Conservation (phyloP, 352 stramenopile species). For the Globisporangium heterothallicum region DNA sequence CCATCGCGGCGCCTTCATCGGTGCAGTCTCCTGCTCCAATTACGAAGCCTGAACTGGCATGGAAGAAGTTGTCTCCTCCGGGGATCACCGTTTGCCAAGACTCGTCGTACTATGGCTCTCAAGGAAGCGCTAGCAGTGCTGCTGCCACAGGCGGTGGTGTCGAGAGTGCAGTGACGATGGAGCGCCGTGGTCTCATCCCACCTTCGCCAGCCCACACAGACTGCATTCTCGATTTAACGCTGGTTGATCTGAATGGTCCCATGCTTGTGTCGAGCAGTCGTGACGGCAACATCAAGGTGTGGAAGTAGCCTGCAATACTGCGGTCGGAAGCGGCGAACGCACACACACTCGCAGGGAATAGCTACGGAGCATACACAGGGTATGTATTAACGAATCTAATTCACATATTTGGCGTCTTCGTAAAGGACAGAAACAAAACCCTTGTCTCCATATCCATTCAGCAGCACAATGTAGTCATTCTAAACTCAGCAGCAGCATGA, state of each 20-base stretch:
- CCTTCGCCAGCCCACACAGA: constrained; percentile 89
- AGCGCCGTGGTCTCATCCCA: constrained; percentile 82
- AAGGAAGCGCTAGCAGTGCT: constrained; percentile 36
- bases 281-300: constrained; percentile 96
- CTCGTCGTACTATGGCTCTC: constrained; percentile 58
- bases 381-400: no score
- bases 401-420: no score
- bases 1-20: constrained; percentile 11
- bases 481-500: neutral
- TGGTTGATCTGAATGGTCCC: constrained; percentile 88
- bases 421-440: no score
- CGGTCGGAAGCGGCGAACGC: no score
- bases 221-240: constrained; percentile 94
- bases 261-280: constrained; percentile 91
- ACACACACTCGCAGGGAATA: no score
- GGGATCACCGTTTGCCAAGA: constrained; percentile 85
- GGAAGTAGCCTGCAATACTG: no score
- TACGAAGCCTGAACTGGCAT: constrained; percentile 82
- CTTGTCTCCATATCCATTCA: no score
- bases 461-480: no score
- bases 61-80: constrained; percentile 79
- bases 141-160: constrained; percentile 47
- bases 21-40: constrained; percentile 26
- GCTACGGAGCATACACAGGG: no score
- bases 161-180: constrained; percentile 75